phyloP scores from a whole-genome alignment of 2,329 filamentous ascomycete genomes.

The Chrysosporium queenslandicum region DNA sequence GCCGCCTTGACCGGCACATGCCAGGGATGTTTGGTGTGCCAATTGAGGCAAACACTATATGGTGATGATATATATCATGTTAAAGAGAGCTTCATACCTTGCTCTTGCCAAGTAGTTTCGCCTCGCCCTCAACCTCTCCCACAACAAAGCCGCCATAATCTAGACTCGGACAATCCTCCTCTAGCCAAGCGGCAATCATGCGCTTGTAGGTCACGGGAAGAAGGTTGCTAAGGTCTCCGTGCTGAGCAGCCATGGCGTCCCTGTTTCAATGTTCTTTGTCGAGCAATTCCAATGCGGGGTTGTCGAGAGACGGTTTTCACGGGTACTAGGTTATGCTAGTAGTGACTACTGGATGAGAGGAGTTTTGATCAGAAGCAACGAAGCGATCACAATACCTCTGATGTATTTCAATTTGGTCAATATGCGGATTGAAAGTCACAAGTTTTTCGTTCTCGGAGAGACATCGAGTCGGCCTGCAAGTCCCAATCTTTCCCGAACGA shows the following conservation, averaged over 20 bases:
- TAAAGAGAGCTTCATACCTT: constrained; percentile 28
- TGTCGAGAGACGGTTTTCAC: neutral
- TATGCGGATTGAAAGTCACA: too few species aligned
- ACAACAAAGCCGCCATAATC: constrained; percentile 98
- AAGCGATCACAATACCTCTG: too few species aligned
- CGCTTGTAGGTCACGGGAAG: constrained; percentile 78
- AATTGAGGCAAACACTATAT: neutral
- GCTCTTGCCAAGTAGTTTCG: constrained; percentile 48
- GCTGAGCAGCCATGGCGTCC: constrained; percentile 42
- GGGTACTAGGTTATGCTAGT: too few species aligned
- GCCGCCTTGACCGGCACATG: neutral
- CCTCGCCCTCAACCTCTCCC: constrained; percentile 45
- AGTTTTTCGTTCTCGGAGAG: too few species aligned
- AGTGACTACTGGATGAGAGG: too few species aligned
- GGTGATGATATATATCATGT: neutral
- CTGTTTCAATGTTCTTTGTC: neutral
- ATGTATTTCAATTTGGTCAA: too few species aligned
- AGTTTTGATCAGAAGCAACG: too few species aligned
- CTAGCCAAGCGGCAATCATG: constrained; percentile 72
- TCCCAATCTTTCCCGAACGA: too few species aligned
- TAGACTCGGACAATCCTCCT: constrained; percentile 91
- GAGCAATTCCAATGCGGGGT: neutral
- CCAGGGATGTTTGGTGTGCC: too few species aligned
- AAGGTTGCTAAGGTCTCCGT: constrained; percentile 58
- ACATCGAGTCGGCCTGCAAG: too few species aligned